Base-by-base conservation (phyloP, 805 yeast species). In the Brettanomyces sp. region DNA sequence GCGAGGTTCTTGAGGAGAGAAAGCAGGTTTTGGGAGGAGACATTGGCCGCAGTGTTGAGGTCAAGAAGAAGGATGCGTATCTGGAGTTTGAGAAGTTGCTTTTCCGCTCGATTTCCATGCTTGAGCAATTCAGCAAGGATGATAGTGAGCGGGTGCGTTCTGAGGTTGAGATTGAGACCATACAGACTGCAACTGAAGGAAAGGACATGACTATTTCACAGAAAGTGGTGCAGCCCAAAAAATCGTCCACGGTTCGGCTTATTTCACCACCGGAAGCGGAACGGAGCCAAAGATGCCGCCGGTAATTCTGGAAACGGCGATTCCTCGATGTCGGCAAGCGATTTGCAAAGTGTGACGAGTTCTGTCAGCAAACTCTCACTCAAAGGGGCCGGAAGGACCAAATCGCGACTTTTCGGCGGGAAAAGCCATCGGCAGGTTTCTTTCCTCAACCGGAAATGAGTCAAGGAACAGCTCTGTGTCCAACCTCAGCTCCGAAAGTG, bases 131-230 rank as follows among this genome's bases (percentile, higher is more conserved):
- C 53, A 74, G 90, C 48, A 66, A 72, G 40, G 80, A 82, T 50
- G 99, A 93, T 59, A 80, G 86, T 4, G 64, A 65, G 30, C 76
- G 95, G 49, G 82, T 93, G 22, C 71, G 73, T 37, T 76, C 82
- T 11, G 95, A 89, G 58, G 98, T 90, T 18, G 91, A 85, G 56
- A 81, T 91, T 44, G 97, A 91, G 62, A 80, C 93, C 25, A 88
- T 93, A 53, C 93, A 87, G 62, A 77, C 82, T 49, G 88, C 84
- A 44, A 89, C 93, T 1, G 86, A 83, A 1, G 90, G 81, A 47
- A 72, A 76, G 54, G 93, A 85, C 60, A 66, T 85, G 54, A 69
- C 82, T 11, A 68, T 83, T 47, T 74, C 76, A 36, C 76, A 72
- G 39, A 70, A 73, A 14, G 69, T 71, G 28, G 63, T 73, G 25